A percentile compares a stretch with the other conserved stretches of the same genome.
Evolutionary conservation across 2,329 filamentous ascomycete species (phyloP).

Genomic region (Balansia obtecta): DNA sequence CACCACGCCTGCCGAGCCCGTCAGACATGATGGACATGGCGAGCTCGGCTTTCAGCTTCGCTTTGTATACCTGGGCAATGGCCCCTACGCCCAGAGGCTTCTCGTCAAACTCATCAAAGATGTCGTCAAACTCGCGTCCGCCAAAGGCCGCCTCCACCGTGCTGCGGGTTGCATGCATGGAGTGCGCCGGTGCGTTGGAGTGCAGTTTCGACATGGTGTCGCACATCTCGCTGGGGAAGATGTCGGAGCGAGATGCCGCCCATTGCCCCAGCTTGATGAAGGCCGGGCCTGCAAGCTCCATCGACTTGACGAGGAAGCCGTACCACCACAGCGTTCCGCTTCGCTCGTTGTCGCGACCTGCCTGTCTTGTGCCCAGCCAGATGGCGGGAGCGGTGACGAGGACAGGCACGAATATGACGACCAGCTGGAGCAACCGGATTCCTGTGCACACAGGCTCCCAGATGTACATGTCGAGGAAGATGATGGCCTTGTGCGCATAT

Average conservation of each 20-base stretch:
- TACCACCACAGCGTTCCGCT: slow-evolving; percentile 92
- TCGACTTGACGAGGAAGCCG: slow-evolving; percentile 67
- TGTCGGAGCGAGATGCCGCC: slow-evolving; percentile 91
- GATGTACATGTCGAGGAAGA: slow-evolving; percentile 61
- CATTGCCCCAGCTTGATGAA: slow-evolving; percentile 99
- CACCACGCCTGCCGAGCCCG: slow-evolving; percentile 35
- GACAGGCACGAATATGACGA: slow-evolving; percentile 83
- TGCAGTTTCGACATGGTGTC: slow-evolving; percentile 88
- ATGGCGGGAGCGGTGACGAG: slow-evolving; percentile 66
- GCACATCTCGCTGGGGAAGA: slow-evolving; percentile 90
- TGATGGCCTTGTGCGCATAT: slow-evolving; percentile 44
- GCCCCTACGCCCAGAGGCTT: slow-evolving; percentile 84
- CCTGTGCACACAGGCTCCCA: slow-evolving; percentile 81
- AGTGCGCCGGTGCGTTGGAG: slow-evolving; percentile 87
- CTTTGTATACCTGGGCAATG: slow-evolving; percentile 96
- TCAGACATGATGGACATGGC: slow-evolving; percentile 49
- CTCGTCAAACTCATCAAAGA: slow-evolving; percentile 93
- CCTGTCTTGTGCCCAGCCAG: slow-evolving; percentile 59
- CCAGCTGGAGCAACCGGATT: slow-evolving; percentile 74
- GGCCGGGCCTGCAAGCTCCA: slow-evolving; percentile 88
- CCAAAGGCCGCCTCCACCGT: slow-evolving; percentile 76
- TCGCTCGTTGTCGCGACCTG: slow-evolving; percentile 59
- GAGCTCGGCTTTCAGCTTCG: slow-evolving; percentile 73
- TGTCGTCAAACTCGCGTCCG: slow-evolving; percentile 69
- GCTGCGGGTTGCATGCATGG: slow-evolving; percentile 62